phyloP scores from a whole-genome alignment of 768 basidiomycete species.

The Ephemerocybe angulata region DNA sequence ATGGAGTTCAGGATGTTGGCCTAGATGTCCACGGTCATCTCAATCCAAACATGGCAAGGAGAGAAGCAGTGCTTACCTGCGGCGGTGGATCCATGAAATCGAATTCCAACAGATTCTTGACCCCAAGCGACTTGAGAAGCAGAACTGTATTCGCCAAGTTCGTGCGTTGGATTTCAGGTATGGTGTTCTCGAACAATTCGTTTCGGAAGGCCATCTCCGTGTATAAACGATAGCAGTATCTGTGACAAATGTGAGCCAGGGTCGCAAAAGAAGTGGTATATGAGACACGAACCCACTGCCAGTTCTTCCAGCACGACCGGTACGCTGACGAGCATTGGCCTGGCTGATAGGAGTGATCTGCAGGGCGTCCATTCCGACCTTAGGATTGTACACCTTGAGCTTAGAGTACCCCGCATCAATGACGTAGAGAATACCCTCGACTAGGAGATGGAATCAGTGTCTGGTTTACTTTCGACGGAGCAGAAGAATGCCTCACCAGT shows the following conservation, averaged over 20 bases:
- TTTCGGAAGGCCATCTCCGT: slow-evolving; percentile 97
- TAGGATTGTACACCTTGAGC: slow-evolving; percentile 97
- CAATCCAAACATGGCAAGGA: slow-evolving; percentile 35
- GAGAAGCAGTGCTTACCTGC: slow-evolving; percentile 50
- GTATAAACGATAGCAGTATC: slow-evolving; percentile 93
- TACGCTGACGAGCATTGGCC: slow-evolving; percentile 94
- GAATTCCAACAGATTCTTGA: slow-evolving; percentile 95
- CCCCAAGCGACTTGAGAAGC: slow-evolving; percentile 91
- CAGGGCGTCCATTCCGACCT: slow-evolving; percentile 98
- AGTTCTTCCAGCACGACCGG: slow-evolving; percentile 94
- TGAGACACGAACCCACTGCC: slow-evolving; percentile 74
- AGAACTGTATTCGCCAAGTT: slow-evolving; percentile 97
- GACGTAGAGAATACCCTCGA: slow-evolving; percentile 96
- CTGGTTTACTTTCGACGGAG: slow-evolving; percentile 45
- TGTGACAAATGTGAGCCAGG: slow-evolving; percentile 24
- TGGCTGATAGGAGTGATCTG: slow-evolving; percentile 99
- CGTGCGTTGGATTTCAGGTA: slow-evolving; percentile 97
- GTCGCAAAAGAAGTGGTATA: not conserved
- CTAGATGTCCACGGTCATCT: slow-evolving; percentile 50
- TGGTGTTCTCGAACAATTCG: slow-evolving; percentile 92
- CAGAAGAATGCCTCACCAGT: slow-evolving; percentile 53
- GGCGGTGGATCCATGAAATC: slow-evolving; percentile 99
- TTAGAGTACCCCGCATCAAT: slow-evolving; percentile 97
- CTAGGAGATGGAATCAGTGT: slow-evolving; percentile 49
- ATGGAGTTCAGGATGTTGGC: slow-evolving; percentile 98